phyloP scores from a whole-genome alignment of 306 rosid genomes.

The Carpinus fangiana region DNA sequence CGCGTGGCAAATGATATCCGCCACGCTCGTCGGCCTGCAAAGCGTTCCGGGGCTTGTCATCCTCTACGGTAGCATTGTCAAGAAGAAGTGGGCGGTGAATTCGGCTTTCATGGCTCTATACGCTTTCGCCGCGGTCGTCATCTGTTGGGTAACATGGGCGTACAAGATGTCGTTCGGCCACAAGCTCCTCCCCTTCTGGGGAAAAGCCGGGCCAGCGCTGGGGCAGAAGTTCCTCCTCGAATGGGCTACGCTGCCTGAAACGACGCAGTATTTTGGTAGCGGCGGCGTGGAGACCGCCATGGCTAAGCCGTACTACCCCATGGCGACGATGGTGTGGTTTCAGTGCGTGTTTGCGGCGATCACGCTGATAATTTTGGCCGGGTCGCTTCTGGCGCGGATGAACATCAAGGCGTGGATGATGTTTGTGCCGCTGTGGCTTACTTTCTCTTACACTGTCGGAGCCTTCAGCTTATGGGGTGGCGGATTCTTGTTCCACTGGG shows the following conservation, averaged over 20 bases:
- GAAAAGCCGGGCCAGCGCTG: conserved; percentile 45
- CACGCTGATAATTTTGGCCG: conserved; percentile 41
- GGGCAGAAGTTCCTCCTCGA: conserved; percentile 39
- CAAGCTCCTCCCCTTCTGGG: conserved; percentile 50
- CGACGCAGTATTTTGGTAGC: background rate
- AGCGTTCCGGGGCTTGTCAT: conserved; percentile 65
- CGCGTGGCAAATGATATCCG: conserved; percentile 64
- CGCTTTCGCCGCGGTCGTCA: conserved; percentile 44
- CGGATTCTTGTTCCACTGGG: conserved; percentile 60
- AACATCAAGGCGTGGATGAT: conserved; percentile 59
- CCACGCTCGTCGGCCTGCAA: conserved; percentile 59
- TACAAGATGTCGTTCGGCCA: conserved; percentile 56
- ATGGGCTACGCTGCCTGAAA: conserved; percentile 24
- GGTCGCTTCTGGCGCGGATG: conserved; percentile 51
- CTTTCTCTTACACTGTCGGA: conserved; percentile 53
- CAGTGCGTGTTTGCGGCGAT: conserved; percentile 53
- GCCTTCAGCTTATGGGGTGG: conserved; percentile 65
- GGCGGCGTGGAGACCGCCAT: conserved; percentile 7
- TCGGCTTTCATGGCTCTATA: conserved; percentile 59
- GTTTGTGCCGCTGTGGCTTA: conserved; percentile 58
- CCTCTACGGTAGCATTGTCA: conserved; percentile 60
- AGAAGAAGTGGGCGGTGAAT: conserved; percentile 65
- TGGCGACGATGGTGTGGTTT: conserved; percentile 65
- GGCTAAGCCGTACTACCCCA: conserved; percentile 42
- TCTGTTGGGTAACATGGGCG: conserved; percentile 54